A percentile compares a stretch with the other conserved stretches of the same genome.
Evolutionary conservation across 805 yeast species (phyloP).

Genomic region (Lachancea sp.): DNA sequence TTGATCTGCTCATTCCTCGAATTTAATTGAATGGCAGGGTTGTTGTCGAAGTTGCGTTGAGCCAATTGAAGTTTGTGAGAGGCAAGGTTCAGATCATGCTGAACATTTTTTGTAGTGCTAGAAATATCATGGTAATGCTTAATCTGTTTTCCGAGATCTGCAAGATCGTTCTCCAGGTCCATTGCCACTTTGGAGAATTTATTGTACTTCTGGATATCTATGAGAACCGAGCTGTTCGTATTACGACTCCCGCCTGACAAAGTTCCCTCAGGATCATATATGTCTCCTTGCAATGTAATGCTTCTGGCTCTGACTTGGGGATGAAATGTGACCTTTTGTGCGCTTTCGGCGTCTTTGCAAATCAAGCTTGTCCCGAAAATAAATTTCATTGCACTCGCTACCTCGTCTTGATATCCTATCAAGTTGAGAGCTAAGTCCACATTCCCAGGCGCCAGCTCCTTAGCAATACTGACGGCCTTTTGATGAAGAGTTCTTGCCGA

Average conservation of each 20-base stretch:
- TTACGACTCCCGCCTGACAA: conserved; percentile 90
- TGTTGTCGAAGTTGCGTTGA: conserved; percentile 47
- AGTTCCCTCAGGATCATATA: conserved; percentile 94
- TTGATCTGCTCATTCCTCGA: conserved; percentile 42
- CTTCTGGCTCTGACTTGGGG: conserved; percentile 74
- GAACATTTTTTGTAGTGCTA: conserved; percentile 46
- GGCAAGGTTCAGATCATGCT: conserved; percentile 50
- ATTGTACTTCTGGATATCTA: conserved; percentile 62
- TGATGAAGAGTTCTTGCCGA: conserved; percentile 50
- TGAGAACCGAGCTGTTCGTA: conserved; percentile 49
- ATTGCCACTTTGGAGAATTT: conserved; percentile 36
- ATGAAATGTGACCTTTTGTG: conserved; percentile 81
- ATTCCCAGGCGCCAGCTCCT: conserved; percentile 68
- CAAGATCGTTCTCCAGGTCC: conserved; percentile 39
- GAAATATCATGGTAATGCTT: conserved; percentile 38
- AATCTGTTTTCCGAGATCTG: conserved; percentile 37
- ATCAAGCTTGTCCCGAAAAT: conserved; percentile 88
- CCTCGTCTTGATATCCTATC: conserved; percentile 65
- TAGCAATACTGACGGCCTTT: conserved; percentile 56
- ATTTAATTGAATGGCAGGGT: conserved; percentile 51
- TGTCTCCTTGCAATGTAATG: conserved; percentile 88
- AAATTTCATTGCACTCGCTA: conserved; percentile 77
- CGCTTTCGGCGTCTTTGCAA: conserved; percentile 82
- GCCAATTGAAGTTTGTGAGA: conserved; percentile 54
- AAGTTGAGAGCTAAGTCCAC: conserved; percentile 87